Base-by-base conservation (phyloP, 2,329 filamentous ascomycete species). In the Clathrospora elynae region DNA sequence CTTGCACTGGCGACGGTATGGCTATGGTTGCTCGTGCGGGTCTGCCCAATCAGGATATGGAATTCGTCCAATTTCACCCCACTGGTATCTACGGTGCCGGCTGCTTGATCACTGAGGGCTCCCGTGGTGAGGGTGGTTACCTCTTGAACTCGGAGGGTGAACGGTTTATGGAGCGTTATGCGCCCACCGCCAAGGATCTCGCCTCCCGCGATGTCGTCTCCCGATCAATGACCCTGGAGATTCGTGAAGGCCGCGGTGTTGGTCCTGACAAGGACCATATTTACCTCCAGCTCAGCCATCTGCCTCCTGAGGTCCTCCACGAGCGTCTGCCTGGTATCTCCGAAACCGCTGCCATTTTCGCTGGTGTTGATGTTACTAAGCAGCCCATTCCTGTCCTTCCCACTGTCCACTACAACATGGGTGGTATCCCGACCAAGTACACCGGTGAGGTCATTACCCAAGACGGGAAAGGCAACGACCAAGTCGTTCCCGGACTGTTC, bases 381-480 rank as follows among this genome's bases (percentile, higher is more conserved):
- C 88, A 96, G 76, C 92, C 92, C 56, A 97, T 97, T 61, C 92
- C 92, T 50, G 92, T 97, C 57, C 81, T 97, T 52, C 92, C 92
- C 45, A 97, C 92, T 30, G 92, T 96, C 59, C 91, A 99, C 81
- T 99, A 99, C 83, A 96, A 96, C 82, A 99, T 97, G 93, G 92
- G 92, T 75, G 92, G 93, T 81, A 96, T 99, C 61, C 92, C 92
- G 37, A 97, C 93, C 59, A 90, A 89, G 68, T 97, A 96, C 81
- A 96, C 90, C 51, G 92, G 93, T 73, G 90, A 99, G 77, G 93
- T 97, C 49, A 75, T 99, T 59, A 95, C 90, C 12, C 78, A 95
- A 37, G 90, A 96, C 61, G 86, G 88, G 68, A 72, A 83, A 50
- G 93, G 93, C 58, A 84, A 95, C 45, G 93, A 97, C 77, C 82